Base-by-base conservation (phyloP, 805 yeast genomes). In the Ogataea nitratoaversa region DNA sequence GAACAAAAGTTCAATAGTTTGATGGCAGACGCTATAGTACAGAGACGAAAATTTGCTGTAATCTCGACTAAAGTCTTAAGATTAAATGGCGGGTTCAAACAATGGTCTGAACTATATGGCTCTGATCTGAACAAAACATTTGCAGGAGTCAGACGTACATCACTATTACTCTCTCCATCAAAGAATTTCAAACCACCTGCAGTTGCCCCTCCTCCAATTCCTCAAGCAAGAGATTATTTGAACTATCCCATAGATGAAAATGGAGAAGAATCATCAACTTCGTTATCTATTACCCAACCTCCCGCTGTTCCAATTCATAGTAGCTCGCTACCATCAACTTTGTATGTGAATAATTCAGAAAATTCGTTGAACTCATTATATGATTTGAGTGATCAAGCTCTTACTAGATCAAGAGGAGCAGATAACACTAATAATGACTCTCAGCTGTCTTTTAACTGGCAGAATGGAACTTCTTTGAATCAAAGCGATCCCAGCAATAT, bases 11-110 rank as follows among this genome's bases (percentile, higher is more conserved):
- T 65, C 8, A 48, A 43, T 19, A 36, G 35, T 18, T 44, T 52
- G 9, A 34, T 55, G 44, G 16, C 18, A 12, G 11, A 22, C 11
- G 11, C 7, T 8, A 22, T 22, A 22, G 7, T 11, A 8, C 9
- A 22, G 7, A 22, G 7, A 8, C 7, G 11, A 22, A 22, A 11
- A 14, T 49, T 46, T 34, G 46, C 48, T 8, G 33, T 27, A 14
- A 34, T 42, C 14, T 34, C 40, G 14, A 41, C 42, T 1, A 34
- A 40, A 28, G 8, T 47, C 4, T 24, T 40, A 4, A 41, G 53
- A 27, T 45, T 74, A 20, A 50, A 64, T 17, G 78, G 78, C 19
- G 78, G 78, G 1, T 68, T 63, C 42, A 67, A 65, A 30, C 65
- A 68, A 32, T 72, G 78, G 78, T 47, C 58, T 14, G 56, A 58